Percentiles rank a stretch among this genome's conserved stretches.
Evolutionary conservation across 1,284 basidiomycete species (phyloP).

Genomic region (Microbotryomycetes sp.): DNA sequence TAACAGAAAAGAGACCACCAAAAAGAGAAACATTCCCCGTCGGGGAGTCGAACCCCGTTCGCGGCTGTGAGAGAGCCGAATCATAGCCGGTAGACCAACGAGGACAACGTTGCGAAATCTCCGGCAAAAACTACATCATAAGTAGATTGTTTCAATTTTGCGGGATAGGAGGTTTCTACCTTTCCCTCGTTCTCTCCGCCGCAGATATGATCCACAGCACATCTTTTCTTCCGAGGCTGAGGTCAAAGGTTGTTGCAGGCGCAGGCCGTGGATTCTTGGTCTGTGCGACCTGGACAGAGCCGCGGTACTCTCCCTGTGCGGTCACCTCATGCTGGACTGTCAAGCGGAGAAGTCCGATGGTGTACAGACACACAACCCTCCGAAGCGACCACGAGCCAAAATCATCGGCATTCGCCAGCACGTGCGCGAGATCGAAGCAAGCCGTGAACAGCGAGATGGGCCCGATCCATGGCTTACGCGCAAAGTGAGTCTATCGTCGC

Average conservation of each 20-base stretch:
- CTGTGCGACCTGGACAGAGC: too few species aligned
- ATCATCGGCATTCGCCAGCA: background rate
- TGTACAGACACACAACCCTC: conserved; percentile 47
- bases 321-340: background rate
- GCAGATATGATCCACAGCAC: conserved; percentile 31
- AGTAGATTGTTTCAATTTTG: too few species aligned
- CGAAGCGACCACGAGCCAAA: conserved; percentile 28
- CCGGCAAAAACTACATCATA: background rate
- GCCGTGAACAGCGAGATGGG: background rate
- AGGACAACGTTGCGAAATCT: too few species aligned
- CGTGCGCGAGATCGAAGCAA: background rate
- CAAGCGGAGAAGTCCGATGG: too few species aligned
- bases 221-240: too few species aligned
- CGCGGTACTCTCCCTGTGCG: background rate
- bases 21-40: too few species aligned
- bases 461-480: background rate
- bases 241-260: too few species aligned
- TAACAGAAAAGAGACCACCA: too few species aligned
- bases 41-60: background rate
- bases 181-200: conserved; percentile 42
- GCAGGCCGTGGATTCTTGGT: too few species aligned
- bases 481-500: conserved; percentile 1
- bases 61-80: background rate
- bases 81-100: background rate
- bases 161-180: background rate